Conservation (phyloP, 352 stramenopile genomes). For the Pythium sp. region DNA sequence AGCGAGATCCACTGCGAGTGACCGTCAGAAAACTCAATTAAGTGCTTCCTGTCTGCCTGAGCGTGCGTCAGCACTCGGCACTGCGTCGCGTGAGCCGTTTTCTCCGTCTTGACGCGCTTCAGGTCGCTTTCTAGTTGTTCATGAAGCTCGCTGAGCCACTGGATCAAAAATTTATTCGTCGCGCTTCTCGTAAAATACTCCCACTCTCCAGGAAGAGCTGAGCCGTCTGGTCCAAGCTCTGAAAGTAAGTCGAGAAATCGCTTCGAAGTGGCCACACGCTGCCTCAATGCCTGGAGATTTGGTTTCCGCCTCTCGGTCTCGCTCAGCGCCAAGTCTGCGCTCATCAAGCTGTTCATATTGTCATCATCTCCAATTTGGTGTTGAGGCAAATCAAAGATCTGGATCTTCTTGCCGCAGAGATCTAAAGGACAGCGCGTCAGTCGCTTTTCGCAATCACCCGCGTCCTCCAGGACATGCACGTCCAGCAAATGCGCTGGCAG, state of each 20-base stretch:
- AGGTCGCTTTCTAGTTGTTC: conserved; percentile 10
- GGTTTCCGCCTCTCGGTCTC: neutral
- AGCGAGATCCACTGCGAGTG: conserved; percentile 47
- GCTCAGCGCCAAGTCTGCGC: conserved; percentile 1
- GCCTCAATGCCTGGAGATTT: conserved; percentile 8
- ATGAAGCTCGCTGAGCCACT: conserved; percentile 11
- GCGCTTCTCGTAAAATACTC: neutral
- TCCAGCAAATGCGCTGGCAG: conserved; percentile 33
- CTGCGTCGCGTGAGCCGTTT: conserved; percentile 12
- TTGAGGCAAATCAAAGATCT: conserved; percentile 33
- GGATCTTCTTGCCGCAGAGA: conserved; percentile 64
- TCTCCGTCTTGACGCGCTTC: neutral
- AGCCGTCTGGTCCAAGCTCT: neutral
- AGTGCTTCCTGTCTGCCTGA: conserved; percentile 24
- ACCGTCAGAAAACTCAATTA: conserved; percentile 58
- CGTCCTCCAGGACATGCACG: conserved; percentile 40
- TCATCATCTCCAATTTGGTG: neutral
- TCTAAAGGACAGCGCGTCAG: conserved; percentile 46
- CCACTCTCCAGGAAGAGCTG: neutral
- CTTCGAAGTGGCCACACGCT: conserved; percentile 2
- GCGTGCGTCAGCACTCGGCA: conserved; percentile 52
- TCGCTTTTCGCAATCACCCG: conserved; percentile 43
- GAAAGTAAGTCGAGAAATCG: conserved; percentile 9
- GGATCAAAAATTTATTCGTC: conserved; percentile 3
- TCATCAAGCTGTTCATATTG: conserved; percentile 21